Base-by-base conservation (phyloP, 768 basidiomycete species). In the Mycena floridula region DNA sequence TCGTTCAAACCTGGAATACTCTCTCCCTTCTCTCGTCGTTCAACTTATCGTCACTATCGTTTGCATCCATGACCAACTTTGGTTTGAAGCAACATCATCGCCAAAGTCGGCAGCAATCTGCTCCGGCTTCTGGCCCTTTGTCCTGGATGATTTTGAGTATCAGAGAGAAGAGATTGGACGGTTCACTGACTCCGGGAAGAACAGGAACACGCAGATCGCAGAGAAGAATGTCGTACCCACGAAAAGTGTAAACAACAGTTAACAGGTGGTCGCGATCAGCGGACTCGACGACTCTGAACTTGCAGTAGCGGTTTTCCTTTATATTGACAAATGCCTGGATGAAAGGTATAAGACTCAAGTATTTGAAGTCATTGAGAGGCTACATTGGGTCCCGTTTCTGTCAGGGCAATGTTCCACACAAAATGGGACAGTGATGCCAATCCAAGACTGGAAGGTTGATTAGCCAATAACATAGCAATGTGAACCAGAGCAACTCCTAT, bases 211-310 rank as follows among this genome's bases (percentile, higher is more conserved):
- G 25, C 44, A 38, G 7, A 38, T 7, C n/a, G 44, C 25, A 18
- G 44, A 38, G 36, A 45, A 38, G 44, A 45, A 40, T n/a, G 44
- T 45, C 23, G 44, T 45, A 15, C 44, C 37, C 18, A 45, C 44
- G 18, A 45, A 45, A 39, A 7, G 15, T 32, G 9, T 32, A 32
- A 9, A 21, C n/a, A 20, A 9, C 8, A 13, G 36, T 40, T n/a
- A 45, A n/a, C 11, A 38, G 37, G 18, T 9, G 7, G 6, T 40
- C 12, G 16, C 23, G 37, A 11, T 23, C 7, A n/a, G 12, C 8
- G n/a, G 20, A 13, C 23, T 7, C 8, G 9, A 23, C 11, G 5
- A 18, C n/a, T n/a, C 11, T 12, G 22, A 25, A 40, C 44, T 22
- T 18, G 40, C 44, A 45, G 37, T 45, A 45, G 21, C 40, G 40